These are phyloP conservation scores for Chaetoceros muelleri DNA, from an alignment of 108 stramenopile species.

Conservation along the genomic window DNA sequence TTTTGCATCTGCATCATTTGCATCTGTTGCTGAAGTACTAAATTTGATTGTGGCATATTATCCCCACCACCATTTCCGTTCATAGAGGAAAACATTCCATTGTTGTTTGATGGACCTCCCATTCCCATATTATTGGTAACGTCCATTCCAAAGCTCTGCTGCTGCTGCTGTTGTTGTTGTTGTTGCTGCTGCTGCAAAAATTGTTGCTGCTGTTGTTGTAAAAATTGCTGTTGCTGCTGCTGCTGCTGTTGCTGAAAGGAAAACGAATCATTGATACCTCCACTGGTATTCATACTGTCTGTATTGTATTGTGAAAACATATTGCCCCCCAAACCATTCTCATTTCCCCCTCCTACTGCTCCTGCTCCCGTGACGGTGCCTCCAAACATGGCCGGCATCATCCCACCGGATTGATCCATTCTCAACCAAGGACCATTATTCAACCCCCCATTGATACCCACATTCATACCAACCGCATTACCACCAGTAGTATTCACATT, in stretches of 20 bases:
- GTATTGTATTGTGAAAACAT: not conserved
- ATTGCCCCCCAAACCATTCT: constrained; percentile 3
- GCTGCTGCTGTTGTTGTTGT: constrained; percentile 12
- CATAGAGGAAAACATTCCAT: not conserved
- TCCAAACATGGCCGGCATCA: too few species aligned
- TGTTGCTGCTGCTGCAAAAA: constrained; percentile 15
- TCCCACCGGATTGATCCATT: constrained; percentile 5
- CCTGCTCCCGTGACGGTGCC: constrained; percentile 12
- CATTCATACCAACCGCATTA: not conserved
- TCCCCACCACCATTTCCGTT: not conserved
- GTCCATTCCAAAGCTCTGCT: constrained; percentile 4
- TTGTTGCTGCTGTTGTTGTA: constrained; percentile 12
- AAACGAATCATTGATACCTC: not conserved
- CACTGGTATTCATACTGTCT: constrained; percentile 2
- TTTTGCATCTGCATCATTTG: constrained; percentile 18
- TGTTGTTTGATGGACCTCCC: constrained; percentile 30
- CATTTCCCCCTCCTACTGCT: constrained; percentile 3
- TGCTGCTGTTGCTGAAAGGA: constrained; percentile 9
- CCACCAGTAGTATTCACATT: not conserved
- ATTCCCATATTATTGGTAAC: constrained; percentile 16
- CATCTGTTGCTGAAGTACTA: constrained; percentile 21
- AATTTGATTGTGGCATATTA: not conserved
- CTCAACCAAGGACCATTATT: not conserved
- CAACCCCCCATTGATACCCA: not conserved
- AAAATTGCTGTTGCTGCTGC: constrained; percentile 6